Conservation (phyloP, 2,329 filamentous ascomycete species). For the Aspergillus costaricaensis region DNA sequence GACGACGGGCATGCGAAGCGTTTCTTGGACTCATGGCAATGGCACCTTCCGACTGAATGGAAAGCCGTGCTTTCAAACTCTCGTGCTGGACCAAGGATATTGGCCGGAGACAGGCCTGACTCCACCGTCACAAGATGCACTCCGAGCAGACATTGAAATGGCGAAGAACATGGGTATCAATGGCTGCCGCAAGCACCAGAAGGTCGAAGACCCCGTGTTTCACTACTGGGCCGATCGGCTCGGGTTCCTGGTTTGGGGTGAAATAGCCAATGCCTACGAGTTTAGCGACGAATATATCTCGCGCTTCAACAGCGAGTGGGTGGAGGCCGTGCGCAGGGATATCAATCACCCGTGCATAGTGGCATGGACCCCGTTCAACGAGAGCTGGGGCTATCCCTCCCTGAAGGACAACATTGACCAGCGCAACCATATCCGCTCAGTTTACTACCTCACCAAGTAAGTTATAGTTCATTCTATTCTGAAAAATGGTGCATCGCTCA, state of each 20-base stretch:
- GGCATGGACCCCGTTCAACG: slow-evolving; percentile 68
- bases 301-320: slow-evolving; percentile 66
- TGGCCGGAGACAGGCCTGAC: slow-evolving; percentile 70
- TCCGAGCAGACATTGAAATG: slow-evolving; percentile 64
- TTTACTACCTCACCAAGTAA: slow-evolving; percentile 67
- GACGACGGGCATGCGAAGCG: slow-evolving; percentile 61
- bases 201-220: slow-evolving; percentile 67
- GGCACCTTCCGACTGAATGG: slow-evolving; percentile 66
- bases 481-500: not conserved
- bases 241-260: slow-evolving; percentile 68
- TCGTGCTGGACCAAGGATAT: slow-evolving; percentile 70
- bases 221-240: slow-evolving; percentile 68
- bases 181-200: slow-evolving; percentile 68
- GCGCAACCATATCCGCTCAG: slow-evolving; percentile 63
- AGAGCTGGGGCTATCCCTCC: slow-evolving; percentile 64
- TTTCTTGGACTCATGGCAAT: slow-evolving; percentile 62
- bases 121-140: slow-evolving; percentile 65
- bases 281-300: slow-evolving; percentile 61
- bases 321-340: slow-evolving; percentile 62
- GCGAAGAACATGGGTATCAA: slow-evolving; percentile 69
- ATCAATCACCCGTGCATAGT: slow-evolving; percentile 67
- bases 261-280: slow-evolving; percentile 69
- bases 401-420: slow-evolving; percentile 60
- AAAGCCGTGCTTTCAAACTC: slow-evolving; percentile 66
- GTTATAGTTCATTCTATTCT: not conserved